These are phyloP conservation scores for Phaeosphaeriaceae sp. DNA, from an alignment of 2,329 filamentous ascomycete species.

Conservation along the genomic window DNA sequence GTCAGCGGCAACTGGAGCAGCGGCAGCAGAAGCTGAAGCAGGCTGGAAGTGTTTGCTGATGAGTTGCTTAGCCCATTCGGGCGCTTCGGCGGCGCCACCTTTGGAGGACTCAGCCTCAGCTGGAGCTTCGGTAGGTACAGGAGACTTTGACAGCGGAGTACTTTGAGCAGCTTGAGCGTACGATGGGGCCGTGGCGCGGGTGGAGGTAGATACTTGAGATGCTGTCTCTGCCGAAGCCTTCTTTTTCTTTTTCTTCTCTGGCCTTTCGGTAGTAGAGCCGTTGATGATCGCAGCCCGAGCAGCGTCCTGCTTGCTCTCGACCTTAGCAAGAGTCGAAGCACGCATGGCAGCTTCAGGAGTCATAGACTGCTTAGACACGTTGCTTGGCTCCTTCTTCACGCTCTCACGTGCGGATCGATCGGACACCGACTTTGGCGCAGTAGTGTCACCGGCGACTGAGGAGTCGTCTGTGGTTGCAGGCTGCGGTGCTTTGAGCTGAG, in stretches of 20 bases:
- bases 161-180: constrained; percentile 52
- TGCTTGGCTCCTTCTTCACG: constrained; percentile 45
- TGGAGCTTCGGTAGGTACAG: constrained; percentile 28
- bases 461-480: constrained; percentile 39
- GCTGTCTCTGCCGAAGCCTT: constrained; percentile 56
- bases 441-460: constrained; percentile 48
- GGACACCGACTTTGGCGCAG: constrained; percentile 43
- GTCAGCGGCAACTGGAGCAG: constrained; percentile 17
- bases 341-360: constrained; percentile 49
- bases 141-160: constrained; percentile 37
- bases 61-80: constrained; percentile 47
- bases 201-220: constrained; percentile 50
- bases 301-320: constrained; percentile 51
- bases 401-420: constrained; percentile 46
- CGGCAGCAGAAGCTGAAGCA: constrained; percentile 17
- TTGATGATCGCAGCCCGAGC: constrained; percentile 51
- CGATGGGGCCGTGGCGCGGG: constrained; percentile 41
- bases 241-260: constrained; percentile 72
- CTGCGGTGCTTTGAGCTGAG: constrained; percentile 62
- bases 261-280: constrained; percentile 47
- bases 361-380: constrained; percentile 41
- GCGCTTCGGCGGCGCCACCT: constrained; percentile 33
- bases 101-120: constrained; percentile 20
- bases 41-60: constrained; percentile 39
- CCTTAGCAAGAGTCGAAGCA: constrained; percentile 50